A percentile compares a stretch with the other conserved stretches of the same genome.
phyloP scores from a whole-genome alignment of 1,139 yeast species.

The Candida sojae region DNA sequence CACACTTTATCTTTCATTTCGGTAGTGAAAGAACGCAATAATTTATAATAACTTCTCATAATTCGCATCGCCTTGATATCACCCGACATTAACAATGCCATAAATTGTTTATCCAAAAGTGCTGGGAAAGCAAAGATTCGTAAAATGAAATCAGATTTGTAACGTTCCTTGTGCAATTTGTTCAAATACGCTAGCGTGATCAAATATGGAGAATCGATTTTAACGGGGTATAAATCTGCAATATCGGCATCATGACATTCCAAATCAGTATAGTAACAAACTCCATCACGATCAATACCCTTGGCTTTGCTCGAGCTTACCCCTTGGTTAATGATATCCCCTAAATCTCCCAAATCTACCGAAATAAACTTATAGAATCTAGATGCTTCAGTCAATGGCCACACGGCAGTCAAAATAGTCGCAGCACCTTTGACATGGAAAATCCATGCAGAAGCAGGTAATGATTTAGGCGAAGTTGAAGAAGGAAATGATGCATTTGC shows the following conservation, averaged over 20 bases:
- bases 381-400: constrained; percentile 85
- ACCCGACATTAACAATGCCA: constrained; percentile 77
- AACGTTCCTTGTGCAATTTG: constrained; percentile 77
- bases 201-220: constrained; percentile 78
- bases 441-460: constrained; percentile 95
- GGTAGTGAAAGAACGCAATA: constrained; percentile 76
- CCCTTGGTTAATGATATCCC: constrained; percentile 68
- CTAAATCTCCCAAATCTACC: constrained; percentile 80
- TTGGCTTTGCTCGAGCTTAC: constrained; percentile 21
- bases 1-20: constrained; percentile 90
- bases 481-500: constrained; percentile 88
- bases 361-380: constrained; percentile 73
- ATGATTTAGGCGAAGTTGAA: constrained; percentile 57
- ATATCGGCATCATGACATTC: constrained; percentile 87
- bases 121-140: constrained; percentile 95
- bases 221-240: constrained; percentile 83
- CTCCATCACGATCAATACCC: constrained; percentile 22
- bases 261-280: constrained; percentile 51
- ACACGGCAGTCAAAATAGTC: constrained; percentile 88
- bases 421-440: constrained; percentile 98
- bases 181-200: constrained; percentile 85
- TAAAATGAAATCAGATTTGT: constrained; percentile 81
- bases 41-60: constrained; percentile 82
- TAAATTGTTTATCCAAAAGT: constrained; percentile 73
- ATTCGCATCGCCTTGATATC: constrained; percentile 87